These are phyloP conservation scores for Cercospora berteroae DNA, from an alignment of 2,329 filamentous ascomycete genomes.

Conservation along the genomic window DNA sequence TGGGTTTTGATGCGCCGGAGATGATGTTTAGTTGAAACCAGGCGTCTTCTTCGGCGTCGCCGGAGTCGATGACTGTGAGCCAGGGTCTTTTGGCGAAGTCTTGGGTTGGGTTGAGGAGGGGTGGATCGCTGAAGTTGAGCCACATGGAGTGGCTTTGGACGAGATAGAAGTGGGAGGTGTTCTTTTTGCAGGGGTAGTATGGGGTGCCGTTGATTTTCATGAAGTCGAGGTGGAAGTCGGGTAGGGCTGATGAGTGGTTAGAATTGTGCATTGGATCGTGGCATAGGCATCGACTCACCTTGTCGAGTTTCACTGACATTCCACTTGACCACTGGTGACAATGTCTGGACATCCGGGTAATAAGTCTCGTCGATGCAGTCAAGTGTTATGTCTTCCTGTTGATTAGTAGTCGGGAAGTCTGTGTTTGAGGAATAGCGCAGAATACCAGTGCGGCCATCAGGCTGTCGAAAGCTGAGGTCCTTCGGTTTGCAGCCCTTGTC, in stretches of 20 bases:
- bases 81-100: conserved; percentile 37
- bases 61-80: conserved; percentile 38
- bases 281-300: neutral
- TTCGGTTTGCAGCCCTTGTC: conserved; percentile 41
- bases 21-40: conserved; percentile 45
- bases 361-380: neutral
- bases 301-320: neutral
- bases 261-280: neutral
- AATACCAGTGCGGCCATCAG: neutral
- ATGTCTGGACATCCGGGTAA: neutral
- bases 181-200: neutral
- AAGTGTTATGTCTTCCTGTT: neutral
- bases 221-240: conserved; percentile 1
- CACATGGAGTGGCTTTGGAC: neutral
- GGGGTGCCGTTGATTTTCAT: neutral
- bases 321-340: neutral
- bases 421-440: neutral
- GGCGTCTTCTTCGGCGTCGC: conserved; percentile 40
- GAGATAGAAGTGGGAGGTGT: neutral
- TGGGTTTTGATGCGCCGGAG: conserved; percentile 37
- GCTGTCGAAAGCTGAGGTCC: conserved; percentile 22
- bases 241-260: neutral
- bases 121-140: conserved; percentile 39
- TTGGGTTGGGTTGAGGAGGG: conserved; percentile 40
- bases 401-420: neutral